Evolutionary conservation across 73 alveolate genomes (phyloP).

Genomic region (Symbiodinium pilosum): DNA sequence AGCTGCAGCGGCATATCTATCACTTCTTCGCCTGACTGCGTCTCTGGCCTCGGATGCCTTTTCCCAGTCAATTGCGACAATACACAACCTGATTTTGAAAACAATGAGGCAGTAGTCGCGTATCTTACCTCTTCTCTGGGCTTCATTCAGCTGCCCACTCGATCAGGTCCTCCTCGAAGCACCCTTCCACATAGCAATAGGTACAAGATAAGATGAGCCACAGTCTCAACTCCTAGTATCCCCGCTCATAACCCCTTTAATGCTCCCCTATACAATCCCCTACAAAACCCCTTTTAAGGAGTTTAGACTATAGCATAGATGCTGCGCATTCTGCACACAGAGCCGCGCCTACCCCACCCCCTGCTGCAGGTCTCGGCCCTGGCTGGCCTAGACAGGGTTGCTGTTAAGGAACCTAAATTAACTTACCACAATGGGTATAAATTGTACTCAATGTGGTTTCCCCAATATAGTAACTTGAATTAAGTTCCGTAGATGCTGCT

Average conservation of each 20-base stretch:
- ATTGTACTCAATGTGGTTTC: too few species aligned
- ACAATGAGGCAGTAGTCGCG: too few species aligned
- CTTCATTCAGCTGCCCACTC: constrained; percentile 16
- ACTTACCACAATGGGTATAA: too few species aligned
- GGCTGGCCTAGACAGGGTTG: too few species aligned
- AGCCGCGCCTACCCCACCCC: constrained; percentile 41
- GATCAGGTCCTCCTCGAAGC: constrained; percentile 71
- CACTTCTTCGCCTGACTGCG: neutral
- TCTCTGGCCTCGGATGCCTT: constrained; percentile 24
- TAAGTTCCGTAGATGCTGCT: neutral
- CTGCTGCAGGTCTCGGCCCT: constrained; percentile 32
- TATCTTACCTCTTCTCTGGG: too few species aligned
- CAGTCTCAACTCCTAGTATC: too few species aligned
- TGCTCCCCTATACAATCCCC: too few species aligned
- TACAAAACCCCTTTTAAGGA: too few species aligned
- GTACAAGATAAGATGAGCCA: neutral
- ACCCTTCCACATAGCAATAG: neutral
- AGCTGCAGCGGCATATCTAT: too few species aligned
- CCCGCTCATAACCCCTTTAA: too few species aligned
- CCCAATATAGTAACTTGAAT: neutral
- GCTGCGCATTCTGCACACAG: too few species aligned
- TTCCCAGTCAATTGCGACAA: constrained; percentile 75
- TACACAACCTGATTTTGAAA: constrained; percentile 23
- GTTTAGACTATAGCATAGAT: too few species aligned
- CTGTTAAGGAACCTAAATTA: neutral